Conservation (phyloP, 148 eudicot genomes). For the Suaeda aralocaspica region DNA sequence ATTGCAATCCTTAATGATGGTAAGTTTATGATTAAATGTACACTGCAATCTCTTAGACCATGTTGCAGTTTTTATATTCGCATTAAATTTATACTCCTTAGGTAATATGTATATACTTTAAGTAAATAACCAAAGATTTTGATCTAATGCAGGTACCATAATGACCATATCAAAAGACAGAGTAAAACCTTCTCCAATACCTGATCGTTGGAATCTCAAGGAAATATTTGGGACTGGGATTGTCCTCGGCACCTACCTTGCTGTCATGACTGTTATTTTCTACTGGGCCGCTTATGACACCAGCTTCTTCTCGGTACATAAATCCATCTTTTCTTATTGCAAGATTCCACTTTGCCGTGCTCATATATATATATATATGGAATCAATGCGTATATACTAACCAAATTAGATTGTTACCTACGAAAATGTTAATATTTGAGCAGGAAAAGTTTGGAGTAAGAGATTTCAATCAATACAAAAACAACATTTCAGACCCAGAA, state of each 20-base stretch:
- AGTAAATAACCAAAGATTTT: too few relatives aligned
- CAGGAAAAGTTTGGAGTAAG: constrained; percentile 47
- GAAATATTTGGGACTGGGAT: constrained; percentile 79
- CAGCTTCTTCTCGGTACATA: constrained; percentile 60
- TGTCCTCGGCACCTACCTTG: constrained; percentile 63
- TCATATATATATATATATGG: too few relatives aligned
- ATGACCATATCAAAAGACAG: constrained; percentile 92
- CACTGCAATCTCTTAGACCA: neutral
- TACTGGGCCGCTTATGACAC: constrained; percentile 59
- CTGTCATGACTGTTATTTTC: constrained; percentile 66
- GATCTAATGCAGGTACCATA: constrained; percentile 51
- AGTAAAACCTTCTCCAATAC: constrained; percentile 80
- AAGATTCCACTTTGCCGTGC: too few relatives aligned
- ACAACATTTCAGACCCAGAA: constrained; percentile 34
- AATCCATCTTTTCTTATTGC: too few relatives aligned
- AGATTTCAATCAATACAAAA: constrained; percentile 36
- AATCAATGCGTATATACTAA: too few relatives aligned
- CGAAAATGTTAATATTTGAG: neutral
- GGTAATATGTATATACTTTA: too few relatives aligned
- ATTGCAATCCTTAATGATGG: constrained; percentile 88
- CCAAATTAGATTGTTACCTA: too few relatives aligned
- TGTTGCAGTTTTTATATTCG: too few relatives aligned
- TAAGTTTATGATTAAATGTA: constrained; percentile 10
- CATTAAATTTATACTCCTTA: too few relatives aligned
- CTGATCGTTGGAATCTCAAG: constrained; percentile 83